Percentiles rank a stretch among this genome's conserved stretches.
These are phyloP conservation scores for Chernovozyma aurita DNA, from an alignment of 1,139 yeast species.

Conservation along the genomic window DNA sequence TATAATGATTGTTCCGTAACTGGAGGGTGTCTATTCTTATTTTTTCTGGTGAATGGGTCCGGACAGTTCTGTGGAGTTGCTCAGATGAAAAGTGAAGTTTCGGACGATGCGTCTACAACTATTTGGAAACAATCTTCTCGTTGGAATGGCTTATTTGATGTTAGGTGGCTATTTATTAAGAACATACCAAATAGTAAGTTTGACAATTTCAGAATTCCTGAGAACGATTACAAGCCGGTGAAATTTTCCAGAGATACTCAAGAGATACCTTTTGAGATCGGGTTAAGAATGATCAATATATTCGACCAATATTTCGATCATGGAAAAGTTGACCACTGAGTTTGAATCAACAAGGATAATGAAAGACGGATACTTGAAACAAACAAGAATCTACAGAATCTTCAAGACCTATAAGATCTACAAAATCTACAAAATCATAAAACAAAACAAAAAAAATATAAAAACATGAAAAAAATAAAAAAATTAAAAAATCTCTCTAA, in stretches of 20 bases:
- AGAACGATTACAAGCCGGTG: constrained; percentile 49
- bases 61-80: constrained; percentile 64
- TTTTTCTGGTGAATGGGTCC: constrained; percentile 57
- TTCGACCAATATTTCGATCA: constrained; percentile 23
- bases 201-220: constrained; percentile 38
- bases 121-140: constrained; percentile 47
- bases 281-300: constrained; percentile 44
- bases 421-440: no score
- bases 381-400: no score
- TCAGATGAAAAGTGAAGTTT: constrained; percentile 43
- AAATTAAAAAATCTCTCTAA: no score
- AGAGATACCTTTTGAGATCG: constrained; percentile 42
- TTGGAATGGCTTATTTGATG: constrained; percentile 50
- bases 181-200: constrained; percentile 48
- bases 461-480: no score
- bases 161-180: constrained; percentile 49
- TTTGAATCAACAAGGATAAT: no score
- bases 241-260: constrained; percentile 62
- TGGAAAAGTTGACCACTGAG: no score
- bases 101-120: constrained; percentile 31
- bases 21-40: constrained; percentile 37
- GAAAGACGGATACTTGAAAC: no score
- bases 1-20: constrained; percentile 12
- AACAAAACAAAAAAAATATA: no score
- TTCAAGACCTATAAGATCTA: no score